Base-by-base conservation (phyloP, 352 stramenopile genomes). In the Pythium chondricola region DNA sequence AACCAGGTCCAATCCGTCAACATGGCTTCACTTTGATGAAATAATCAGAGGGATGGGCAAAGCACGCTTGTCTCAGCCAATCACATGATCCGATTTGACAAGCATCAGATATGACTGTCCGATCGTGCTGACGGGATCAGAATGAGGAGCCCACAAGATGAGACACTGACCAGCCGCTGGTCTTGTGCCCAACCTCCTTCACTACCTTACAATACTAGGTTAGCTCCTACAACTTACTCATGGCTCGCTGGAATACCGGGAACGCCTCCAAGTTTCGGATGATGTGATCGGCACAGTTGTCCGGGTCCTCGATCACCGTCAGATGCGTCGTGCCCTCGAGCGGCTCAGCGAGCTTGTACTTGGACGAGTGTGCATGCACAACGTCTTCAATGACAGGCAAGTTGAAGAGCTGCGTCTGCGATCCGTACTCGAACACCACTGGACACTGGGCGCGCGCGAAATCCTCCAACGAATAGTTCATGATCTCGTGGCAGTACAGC, bases 401-500 rank as follows among this genome's bases (percentile, higher is more conserved):
- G 13, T 43, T 27, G 30, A 58, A 58, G 18, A 58, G 51, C 43
- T 20, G 26, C 18, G 42, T 58, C 24, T 42, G 37, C 21, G 52
- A 42, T 9, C 51, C 43, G 30, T 47, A 46, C 36, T 58, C 51
- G 20, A 52, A 36, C 14, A 47, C 36, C 2, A 51, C 36, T 5
- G 29, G 29, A 17, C 43, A 58, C 22, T 44, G 14, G 5, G 52
- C 31, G 24, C 35, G 43, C n/a, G 6, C 22, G 11, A 49, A 22
- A 26, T 56, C 29, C 14, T 58, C 42, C 4, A 27, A 20, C 17
- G 42, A 27, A 37, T 30, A 42, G 14, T 17, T 10, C 32, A 52
- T 38, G 29, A 58, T 21, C 2, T 33, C 25, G 45, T 55, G 44
- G 40, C 52, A 61, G 48, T 63, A 63, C 27, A 63, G 30, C 11